These are phyloP conservation scores for Pythium brachiatum DNA, from an alignment of 352 stramenopile genomes.

Conservation along the genomic window DNA sequence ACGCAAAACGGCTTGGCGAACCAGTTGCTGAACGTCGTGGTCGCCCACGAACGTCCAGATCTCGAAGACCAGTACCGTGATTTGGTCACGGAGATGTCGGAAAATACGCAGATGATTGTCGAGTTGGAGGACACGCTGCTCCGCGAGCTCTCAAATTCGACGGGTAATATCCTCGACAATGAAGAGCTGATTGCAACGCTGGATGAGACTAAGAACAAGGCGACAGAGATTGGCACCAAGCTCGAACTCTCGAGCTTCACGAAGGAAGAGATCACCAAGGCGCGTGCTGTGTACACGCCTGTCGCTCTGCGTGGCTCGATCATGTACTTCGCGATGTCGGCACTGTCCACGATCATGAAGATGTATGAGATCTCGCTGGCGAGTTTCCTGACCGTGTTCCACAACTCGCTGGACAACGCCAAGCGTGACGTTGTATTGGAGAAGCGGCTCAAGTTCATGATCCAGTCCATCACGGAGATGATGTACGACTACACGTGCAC, in stretches of 20 bases:
- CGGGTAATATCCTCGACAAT: constrained; percentile 94
- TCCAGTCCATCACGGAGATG: constrained; percentile 89
- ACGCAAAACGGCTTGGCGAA: constrained; percentile 91
- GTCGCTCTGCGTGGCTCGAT: constrained; percentile 91
- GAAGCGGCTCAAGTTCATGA: constrained; percentile 87
- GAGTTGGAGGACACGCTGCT: constrained; percentile 92
- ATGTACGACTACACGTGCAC: constrained; percentile 97
- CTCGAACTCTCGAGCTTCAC: constrained; percentile 92
- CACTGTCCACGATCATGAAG: constrained; percentile 91
- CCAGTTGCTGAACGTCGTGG: constrained; percentile 93
- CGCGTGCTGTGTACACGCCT: constrained; percentile 88
- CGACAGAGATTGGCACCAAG: constrained; percentile 92
- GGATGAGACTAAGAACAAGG: constrained; percentile 94
- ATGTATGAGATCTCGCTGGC: constrained; percentile 96
- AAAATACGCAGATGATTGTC: constrained; percentile 92
- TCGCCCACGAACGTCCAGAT: constrained; percentile 91
- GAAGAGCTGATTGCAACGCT: constrained; percentile 93
- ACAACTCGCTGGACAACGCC: constrained; percentile 87
- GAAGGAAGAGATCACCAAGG: constrained; percentile 93
- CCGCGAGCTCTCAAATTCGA: constrained; percentile 86
- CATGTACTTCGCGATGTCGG: constrained; percentile 94
- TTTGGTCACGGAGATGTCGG: constrained; percentile 91
- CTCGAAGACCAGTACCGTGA: constrained; percentile 92
- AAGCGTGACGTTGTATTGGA: constrained; percentile 91
- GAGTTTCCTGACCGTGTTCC: constrained; percentile 91